A percentile compares a stretch with the other conserved stretches of the same genome.
Conservation (phyloP, 257 asterid species). For the Scutellaria baicalensis region DNA sequence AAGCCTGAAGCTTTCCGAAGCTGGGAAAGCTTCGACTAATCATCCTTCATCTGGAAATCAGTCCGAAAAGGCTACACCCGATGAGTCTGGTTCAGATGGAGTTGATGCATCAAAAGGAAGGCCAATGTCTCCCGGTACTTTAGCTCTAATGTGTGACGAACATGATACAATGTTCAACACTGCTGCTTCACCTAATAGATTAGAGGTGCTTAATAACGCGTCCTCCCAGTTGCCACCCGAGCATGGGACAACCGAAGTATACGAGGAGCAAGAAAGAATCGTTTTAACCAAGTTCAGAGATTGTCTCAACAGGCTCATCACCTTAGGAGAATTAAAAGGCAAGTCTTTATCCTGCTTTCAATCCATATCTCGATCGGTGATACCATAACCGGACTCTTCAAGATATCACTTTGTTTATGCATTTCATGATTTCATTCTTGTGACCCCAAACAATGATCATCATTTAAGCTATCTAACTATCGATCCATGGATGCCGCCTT, state of each 20-base stretch:
- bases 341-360: conserved; percentile 19
- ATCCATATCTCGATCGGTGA: no score
- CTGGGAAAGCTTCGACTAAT: conserved; percentile 20
- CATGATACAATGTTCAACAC: conserved; percentile 52
- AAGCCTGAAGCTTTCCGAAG: conserved; percentile 23
- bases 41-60: conserved; percentile 32
- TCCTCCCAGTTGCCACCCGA: neutral
- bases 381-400: no score
- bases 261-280: conserved; percentile 79
- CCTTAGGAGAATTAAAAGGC: conserved; percentile 78
- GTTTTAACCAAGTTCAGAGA: conserved; percentile 71
- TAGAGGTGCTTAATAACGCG: conserved; percentile 20
- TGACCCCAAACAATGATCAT: no score
- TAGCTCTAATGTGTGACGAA: conserved; percentile 90
- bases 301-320: conserved; percentile 75
- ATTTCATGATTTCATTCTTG: no score
- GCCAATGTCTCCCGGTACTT: conserved; percentile 86
- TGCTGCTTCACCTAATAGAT: conserved; percentile 26
- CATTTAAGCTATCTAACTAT: neutral
- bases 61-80: conserved; percentile 26
- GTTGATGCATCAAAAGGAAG: conserved; percentile 49
- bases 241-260: conserved; percentile 32
- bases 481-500: conserved; percentile 9
- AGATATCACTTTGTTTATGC: no score
- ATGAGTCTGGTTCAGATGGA: conserved; percentile 3